Evolutionary conservation across 2,329 filamentous ascomycete genomes (phyloP), one percentile per base, ranked within the genome.

Genomic region (Herpotrichia juniperi): DNA sequence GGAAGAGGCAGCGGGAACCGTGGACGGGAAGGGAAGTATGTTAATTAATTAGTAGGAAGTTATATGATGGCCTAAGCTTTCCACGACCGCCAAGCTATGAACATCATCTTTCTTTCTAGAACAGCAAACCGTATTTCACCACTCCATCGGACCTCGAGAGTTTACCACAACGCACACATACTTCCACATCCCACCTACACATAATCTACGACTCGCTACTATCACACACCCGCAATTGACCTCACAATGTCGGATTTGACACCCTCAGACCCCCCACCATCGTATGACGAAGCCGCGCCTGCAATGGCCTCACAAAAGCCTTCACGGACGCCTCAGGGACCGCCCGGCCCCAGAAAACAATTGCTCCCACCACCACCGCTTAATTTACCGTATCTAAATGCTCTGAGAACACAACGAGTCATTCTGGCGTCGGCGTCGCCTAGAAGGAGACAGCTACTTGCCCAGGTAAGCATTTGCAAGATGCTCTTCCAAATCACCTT

Each of bases 401-500:
- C 87, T 66, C 84, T 99, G 58, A 87, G 89, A 67, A 83, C 83
- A 48, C 91, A 90, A 73, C 83, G 93, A 58, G 86, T 96, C 5
- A 90, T 99, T 61, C 87, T 99, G 24, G 94, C 94, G 46, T 97
- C 93, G 2, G 86, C 89, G 17, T 97, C 93, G 1, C 94, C 94
- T 0, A 83, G 94, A 39, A 84, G 94, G 48, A 89, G 87, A 73
- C 87, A 90, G 58, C 85, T 99, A 9, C 84, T 99, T 35, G 84
- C 85, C 44, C 87, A 88, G 75, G 86, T 89, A 73, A 35, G 66
- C 61, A 34, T 25, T 17, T 21, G 2, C 34, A 35, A 17, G 22
- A 45, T 46, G 30, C 44, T 43, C 35, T 17, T 42, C 32, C 46
- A 47, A 19, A 42, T 25, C 30, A 22, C 31, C 45, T 26, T 16